Conservation (phyloP, 257 asterid species). For the Verbascum thapsus region DNA sequence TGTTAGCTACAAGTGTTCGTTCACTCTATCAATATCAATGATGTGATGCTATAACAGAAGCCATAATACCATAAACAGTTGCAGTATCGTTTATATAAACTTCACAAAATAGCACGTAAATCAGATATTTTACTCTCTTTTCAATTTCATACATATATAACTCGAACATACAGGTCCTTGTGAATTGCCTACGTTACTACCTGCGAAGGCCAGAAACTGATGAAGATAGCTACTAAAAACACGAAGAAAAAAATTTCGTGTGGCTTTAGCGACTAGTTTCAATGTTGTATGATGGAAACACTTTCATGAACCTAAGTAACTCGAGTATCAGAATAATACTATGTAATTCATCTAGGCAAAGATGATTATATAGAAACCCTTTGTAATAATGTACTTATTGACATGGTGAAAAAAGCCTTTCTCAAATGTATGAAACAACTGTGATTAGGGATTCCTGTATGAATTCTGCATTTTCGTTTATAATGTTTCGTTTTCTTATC, state of each 20-base stretch:
- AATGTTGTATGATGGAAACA: slow-evolving; percentile 25
- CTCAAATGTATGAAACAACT: not conserved
- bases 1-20: too few species aligned
- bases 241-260: not conserved
- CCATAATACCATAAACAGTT: not conserved
- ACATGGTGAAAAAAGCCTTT: slow-evolving; percentile 17
- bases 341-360: slow-evolving; percentile 9
- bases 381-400: slow-evolving; percentile 10
- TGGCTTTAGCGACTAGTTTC: slow-evolving; percentile 13
- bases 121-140: not conserved
- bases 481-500: too few species aligned
- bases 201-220: slow-evolving; percentile 87
- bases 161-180: slow-evolving; percentile 63
- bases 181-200: slow-evolving; percentile 87
- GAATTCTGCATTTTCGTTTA: not conserved
- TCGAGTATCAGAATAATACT: slow-evolving; percentile 17
- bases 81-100: not conserved
- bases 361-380: too few species aligned
- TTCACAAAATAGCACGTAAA: not conserved
- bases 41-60: not conserved
- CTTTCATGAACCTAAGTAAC: slow-evolving; percentile 14
- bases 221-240: slow-evolving; percentile 82
- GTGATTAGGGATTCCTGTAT: slow-evolving; percentile 6
- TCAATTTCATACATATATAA: not conserved
- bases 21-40: too few species aligned